phyloP scores from a whole-genome alignment of 2,329 filamentous ascomycete genomes.

The Ophiostoma sp. region DNA sequence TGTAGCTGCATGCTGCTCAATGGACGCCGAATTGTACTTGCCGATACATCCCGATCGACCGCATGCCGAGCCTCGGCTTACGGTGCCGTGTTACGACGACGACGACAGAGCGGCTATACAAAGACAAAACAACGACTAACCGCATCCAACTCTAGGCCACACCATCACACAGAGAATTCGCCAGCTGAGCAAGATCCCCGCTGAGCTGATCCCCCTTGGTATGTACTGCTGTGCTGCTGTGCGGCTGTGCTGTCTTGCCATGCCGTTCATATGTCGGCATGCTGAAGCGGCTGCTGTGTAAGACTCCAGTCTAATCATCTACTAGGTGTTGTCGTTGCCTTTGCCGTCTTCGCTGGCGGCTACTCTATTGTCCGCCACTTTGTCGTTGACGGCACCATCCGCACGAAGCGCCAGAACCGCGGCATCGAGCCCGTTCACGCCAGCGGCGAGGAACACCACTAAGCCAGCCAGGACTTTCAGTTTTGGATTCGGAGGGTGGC shows the following conservation, averaged over 20 bases:
- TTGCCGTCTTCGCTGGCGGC: slow-evolving; percentile 71
- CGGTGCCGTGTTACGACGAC: neutral
- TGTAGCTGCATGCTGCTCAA: slow-evolving; percentile 3
- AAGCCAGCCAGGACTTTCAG: neutral
- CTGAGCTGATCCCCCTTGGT: slow-evolving; percentile 94
- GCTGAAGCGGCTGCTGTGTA: slow-evolving; percentile 9
- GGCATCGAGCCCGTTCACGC: slow-evolving; percentile 39
- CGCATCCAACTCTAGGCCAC: slow-evolving; percentile 59
- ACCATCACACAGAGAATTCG: slow-evolving; percentile 94
- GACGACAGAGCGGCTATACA: neutral
- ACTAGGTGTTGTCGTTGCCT: slow-evolving; percentile 79
- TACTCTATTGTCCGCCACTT: slow-evolving; percentile 85
- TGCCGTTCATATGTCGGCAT: neutral
- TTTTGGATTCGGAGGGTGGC: neutral
- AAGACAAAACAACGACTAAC: slow-evolving; percentile 16
- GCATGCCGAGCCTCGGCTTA: neutral
- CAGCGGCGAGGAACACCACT: slow-evolving; percentile 30
- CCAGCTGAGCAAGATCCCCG: slow-evolving; percentile 80
- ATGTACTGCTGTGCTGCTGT: slow-evolving; percentile 37
- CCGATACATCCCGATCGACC: neutral
- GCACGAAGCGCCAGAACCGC: slow-evolving; percentile 68
- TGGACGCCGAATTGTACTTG: slow-evolving; percentile 2
- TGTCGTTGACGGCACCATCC: slow-evolving; percentile 83
- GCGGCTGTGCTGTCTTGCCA: slow-evolving; percentile 2
- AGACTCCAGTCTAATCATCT: too few relatives aligned